Evolutionary conservation across 1,284 basidiomycete genomes (phyloP).

Genomic region (Marasmius sp.): DNA sequence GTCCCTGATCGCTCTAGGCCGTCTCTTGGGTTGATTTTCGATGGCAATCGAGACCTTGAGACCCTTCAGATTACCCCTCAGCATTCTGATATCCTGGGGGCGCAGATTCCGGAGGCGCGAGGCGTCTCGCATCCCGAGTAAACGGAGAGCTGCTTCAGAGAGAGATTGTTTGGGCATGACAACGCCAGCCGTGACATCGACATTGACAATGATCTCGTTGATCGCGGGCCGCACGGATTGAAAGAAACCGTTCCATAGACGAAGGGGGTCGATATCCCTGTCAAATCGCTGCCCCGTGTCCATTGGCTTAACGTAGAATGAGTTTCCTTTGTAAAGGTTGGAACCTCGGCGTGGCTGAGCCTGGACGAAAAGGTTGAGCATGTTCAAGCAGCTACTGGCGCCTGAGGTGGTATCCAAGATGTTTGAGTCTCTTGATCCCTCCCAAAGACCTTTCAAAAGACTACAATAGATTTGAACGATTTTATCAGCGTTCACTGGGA

Average conservation of each 20-base stretch:
- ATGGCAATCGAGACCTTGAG: conserved; percentile 29
- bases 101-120: neutral
- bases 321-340: conserved; percentile 27
- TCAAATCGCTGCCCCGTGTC: conserved; percentile 7
- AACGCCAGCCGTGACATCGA: conserved; percentile 39
- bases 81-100: conserved; percentile 8
- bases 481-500: neutral
- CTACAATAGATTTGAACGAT: conserved; percentile 6
- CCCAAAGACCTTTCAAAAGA: conserved; percentile 13
- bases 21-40: conserved; percentile 19
- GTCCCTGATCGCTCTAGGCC: conserved; percentile 28
- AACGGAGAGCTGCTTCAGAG: neutral
- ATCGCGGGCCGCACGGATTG: conserved; percentile 39
- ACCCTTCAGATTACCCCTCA: conserved; percentile 28
- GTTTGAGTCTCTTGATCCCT: conserved; percentile 9
- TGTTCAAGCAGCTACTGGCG: conserved; percentile 26
- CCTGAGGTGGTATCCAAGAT: conserved; percentile 14
- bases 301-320: conserved; percentile 22
- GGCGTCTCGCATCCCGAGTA: neutral
- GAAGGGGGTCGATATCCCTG: conserved; percentile 26
- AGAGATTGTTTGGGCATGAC: conserved; percentile 14
- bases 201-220: conserved; percentile 35
- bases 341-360: conserved; percentile 26
- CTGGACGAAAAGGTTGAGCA: conserved; percentile 36
- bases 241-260: conserved; percentile 35